Evolutionary conservation across 805 yeast species (phyloP).

Genomic region (Wickerhamiella domercqiae): DNA sequence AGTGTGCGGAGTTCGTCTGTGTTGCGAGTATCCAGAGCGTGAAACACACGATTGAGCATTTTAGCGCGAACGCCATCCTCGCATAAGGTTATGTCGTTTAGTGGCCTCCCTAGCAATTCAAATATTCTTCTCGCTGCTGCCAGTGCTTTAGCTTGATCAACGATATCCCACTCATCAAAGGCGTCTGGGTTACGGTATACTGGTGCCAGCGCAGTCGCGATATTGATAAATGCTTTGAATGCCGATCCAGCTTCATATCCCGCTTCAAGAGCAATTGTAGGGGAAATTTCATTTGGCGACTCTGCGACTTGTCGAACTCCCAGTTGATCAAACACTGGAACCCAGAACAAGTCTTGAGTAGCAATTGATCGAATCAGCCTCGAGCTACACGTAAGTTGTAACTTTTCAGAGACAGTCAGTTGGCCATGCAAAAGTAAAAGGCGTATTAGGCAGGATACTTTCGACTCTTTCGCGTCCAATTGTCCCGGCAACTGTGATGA

Average conservation of each 20-base stretch:
- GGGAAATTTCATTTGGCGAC: too few species aligned
- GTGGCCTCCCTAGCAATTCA: background rate
- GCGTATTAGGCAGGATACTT: too few species aligned
- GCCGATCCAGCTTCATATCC: background rate
- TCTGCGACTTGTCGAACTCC: too few species aligned
- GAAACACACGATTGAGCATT: background rate
- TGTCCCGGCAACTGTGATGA: too few species aligned
- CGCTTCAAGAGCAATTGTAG: background rate
- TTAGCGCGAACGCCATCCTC: background rate
- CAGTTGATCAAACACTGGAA: background rate
- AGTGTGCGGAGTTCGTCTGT: background rate
- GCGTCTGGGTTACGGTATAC: background rate
- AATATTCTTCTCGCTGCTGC: background rate
- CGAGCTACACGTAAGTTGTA: too few species aligned
- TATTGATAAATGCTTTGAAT: background rate
- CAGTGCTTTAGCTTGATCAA: background rate
- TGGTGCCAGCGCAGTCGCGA: background rate
- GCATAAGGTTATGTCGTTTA: background rate
- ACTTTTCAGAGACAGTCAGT: too few species aligned
- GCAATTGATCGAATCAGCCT: too few species aligned
- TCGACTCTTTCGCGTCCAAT: too few species aligned
- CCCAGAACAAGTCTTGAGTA: too few species aligned
- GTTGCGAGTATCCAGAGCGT: background rate
- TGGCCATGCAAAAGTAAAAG: too few species aligned
- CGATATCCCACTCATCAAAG: too few species aligned